phyloP scores from a whole-genome alignment of 169 alveolate genomes.

The Eimeria tenella region DNA sequence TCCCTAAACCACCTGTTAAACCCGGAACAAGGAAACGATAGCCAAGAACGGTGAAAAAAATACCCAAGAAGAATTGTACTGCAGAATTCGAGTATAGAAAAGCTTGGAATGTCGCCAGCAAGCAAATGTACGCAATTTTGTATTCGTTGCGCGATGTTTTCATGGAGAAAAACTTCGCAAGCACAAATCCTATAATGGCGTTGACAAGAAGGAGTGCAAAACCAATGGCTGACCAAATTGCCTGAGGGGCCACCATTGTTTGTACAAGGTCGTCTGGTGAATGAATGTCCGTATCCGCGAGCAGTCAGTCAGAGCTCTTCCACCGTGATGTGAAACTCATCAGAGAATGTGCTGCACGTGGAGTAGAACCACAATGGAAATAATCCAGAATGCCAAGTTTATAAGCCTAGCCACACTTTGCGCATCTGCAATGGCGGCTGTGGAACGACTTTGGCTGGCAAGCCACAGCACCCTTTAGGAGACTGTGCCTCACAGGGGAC shows the following conservation, averaged over 20 bases:
- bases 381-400: too few relatives aligned
- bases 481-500: too few relatives aligned
- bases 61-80: conserved; percentile 1
- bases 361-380: too few relatives aligned
- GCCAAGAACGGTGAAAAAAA: neutral
- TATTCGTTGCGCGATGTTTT: neutral
- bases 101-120: neutral
- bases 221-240: neutral
- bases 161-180: conserved; percentile 35
- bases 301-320: too few relatives aligned
- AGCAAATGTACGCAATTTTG: neutral
- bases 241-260: neutral
- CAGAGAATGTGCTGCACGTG: too few relatives aligned
- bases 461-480: too few relatives aligned
- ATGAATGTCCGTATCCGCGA: too few relatives aligned
- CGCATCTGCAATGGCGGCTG: too few relatives aligned
- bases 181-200: conserved; percentile 5
- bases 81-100: neutral
- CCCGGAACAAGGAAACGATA: conserved; percentile 60
- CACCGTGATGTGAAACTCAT: too few relatives aligned
- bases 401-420: too few relatives aligned
- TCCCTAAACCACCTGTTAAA: conserved; percentile 57
- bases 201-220: neutral
- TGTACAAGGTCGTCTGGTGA: too few relatives aligned
- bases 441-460: too few relatives aligned